Percentiles rank a stretch among this genome's conserved stretches.
phyloP scores from a whole-genome alignment of 2,329 filamentous ascomycete genomes.

The Sporothrix luriei region DNA sequence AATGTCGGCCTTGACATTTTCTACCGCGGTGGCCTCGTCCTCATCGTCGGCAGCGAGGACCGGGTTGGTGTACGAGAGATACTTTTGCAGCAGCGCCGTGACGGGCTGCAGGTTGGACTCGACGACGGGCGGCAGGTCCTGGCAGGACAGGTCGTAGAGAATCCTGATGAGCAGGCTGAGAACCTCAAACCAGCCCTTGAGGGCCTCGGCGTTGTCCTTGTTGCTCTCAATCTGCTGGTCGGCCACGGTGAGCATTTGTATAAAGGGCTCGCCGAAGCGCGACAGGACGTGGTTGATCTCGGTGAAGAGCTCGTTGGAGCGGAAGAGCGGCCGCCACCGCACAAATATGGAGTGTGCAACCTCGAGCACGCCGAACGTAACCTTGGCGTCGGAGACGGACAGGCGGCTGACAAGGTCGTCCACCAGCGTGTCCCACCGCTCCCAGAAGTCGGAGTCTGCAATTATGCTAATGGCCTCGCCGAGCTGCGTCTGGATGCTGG shows the following conservation, averaged over 20 bases:
- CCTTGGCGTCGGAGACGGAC: constrained; percentile 74
- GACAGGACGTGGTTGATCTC: constrained; percentile 95
- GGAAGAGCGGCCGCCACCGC: constrained; percentile 91
- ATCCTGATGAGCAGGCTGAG: constrained; percentile 89
- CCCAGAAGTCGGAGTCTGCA: constrained; percentile 96
- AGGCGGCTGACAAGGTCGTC: constrained; percentile 87
- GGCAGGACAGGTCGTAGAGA: constrained; percentile 94
- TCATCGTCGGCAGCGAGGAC: constrained; percentile 73
- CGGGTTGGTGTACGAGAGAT: constrained; percentile 86
- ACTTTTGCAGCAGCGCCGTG: constrained; percentile 82
- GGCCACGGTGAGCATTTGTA: constrained; percentile 75
- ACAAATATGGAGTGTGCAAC: constrained; percentile 98
- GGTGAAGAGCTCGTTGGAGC: constrained; percentile 86
- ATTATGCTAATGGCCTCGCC: constrained; percentile 97
- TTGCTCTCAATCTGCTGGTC: constrained; percentile 74
- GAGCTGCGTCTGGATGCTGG: constrained; percentile 86
- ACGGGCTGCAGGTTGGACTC: constrained; percentile 83
- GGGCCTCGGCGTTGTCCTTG: constrained; percentile 69
- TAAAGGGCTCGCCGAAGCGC: constrained; percentile 81
- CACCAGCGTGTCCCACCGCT: constrained; percentile 85
- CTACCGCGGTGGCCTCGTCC: constrained; percentile 85
- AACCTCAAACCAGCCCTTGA: constrained; percentile 80
- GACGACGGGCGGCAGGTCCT: constrained; percentile 92
- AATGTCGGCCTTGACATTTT: constrained; percentile 89
- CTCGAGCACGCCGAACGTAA: constrained; percentile 93